Evolutionary conservation across 768 basidiomycete species (phyloP), one percentile per base, ranked within the genome.

Genomic region (Leccinum ochraceum): DNA sequence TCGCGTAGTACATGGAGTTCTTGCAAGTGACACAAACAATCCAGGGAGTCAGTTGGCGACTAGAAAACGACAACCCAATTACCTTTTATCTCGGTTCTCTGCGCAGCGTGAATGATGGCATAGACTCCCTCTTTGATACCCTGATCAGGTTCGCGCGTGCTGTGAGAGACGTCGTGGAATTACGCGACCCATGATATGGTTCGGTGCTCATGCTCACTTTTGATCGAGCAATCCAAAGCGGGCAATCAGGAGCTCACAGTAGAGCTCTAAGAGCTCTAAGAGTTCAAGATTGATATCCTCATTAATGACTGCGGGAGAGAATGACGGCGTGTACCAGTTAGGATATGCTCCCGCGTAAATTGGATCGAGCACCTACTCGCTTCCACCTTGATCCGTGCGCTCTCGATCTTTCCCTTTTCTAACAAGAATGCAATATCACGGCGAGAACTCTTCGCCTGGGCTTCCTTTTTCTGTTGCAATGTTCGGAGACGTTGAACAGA

Each of bases 1-100:
- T 98, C 95, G 57, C 97, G 87, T 55, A 98, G 76, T 39, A 94
- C 79, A 65, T 97, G 92, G 42, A 99, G 82, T 71, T 98, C 95
- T 94, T 66, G 22, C 30, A 28, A 54, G 49, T 34, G 57, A 58
- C 42, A 60, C 53, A 30, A 53, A 30, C 22, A 20, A 26, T 37
- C 28, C 32, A 51, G 28, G 22, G 52, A 53, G 53, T 67, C 3
- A 64, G 57, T 20, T 46, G 48, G 16, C 16, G 51, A 58, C 14
- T 26, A 11, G 26, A 39, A 34, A 39, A 50, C 49, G 20, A 26
- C 24, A 7, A 50, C 17, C 6, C 37, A 17, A 3, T 57, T 66
- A 89, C 92, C 92, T 83, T 95, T 95, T 57, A 95, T 76, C 68
- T 95, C 95, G 14, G 91, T 95, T 69, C 94, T 82, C 13, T 92